These are phyloP conservation scores for Boletus reticulatus DNA, from an alignment of 768 basidiomycete species.

Conservation along the genomic window DNA sequence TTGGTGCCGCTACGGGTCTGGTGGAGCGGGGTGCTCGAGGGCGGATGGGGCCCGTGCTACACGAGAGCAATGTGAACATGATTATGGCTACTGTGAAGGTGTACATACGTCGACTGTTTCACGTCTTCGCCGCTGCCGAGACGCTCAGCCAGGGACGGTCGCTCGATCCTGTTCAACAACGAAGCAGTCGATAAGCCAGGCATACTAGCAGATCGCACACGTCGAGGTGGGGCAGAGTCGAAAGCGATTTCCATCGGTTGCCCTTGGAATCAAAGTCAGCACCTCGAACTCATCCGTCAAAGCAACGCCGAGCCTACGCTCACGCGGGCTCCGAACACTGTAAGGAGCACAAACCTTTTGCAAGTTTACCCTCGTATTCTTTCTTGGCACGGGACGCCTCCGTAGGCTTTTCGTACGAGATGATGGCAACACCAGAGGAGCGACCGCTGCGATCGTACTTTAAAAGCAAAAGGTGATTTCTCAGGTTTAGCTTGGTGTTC, in stretches of 20 bases:
- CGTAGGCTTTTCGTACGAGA: slow-evolving; percentile 73
- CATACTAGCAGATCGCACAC: slow-evolving; percentile 47
- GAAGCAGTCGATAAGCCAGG: slow-evolving; percentile 47
- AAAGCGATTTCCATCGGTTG: slow-evolving; percentile 75
- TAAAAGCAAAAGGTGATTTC: slow-evolving; percentile 44
- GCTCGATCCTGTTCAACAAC: slow-evolving; percentile 73
- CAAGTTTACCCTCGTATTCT: slow-evolving; percentile 81
- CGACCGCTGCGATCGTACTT: slow-evolving; percentile 97
- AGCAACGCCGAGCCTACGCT: background rate
- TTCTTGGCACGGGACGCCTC: slow-evolving; percentile 85
- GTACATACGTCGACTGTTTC: slow-evolving; percentile 16
- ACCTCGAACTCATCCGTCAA: background rate
- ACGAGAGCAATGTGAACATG: background rate
- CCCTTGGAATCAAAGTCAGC: slow-evolving; percentile 41
- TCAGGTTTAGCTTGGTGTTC: slow-evolving; percentile 57
- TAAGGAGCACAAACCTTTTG: slow-evolving; percentile 61
- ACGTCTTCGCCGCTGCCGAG: slow-evolving; percentile 46
- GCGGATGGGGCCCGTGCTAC: slow-evolving; percentile 46
- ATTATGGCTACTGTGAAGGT: background rate
- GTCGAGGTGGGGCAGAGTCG: slow-evolving; percentile 47
- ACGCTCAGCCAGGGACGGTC: slow-evolving; percentile 67
- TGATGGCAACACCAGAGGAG: slow-evolving; percentile 77
- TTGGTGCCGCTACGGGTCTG: slow-evolving; percentile 10
- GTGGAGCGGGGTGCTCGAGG: slow-evolving; percentile 26
- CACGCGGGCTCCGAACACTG: background rate